Base-by-base conservation (phyloP, 306 rosid species). In the Trifolium subterraneum region DNA sequence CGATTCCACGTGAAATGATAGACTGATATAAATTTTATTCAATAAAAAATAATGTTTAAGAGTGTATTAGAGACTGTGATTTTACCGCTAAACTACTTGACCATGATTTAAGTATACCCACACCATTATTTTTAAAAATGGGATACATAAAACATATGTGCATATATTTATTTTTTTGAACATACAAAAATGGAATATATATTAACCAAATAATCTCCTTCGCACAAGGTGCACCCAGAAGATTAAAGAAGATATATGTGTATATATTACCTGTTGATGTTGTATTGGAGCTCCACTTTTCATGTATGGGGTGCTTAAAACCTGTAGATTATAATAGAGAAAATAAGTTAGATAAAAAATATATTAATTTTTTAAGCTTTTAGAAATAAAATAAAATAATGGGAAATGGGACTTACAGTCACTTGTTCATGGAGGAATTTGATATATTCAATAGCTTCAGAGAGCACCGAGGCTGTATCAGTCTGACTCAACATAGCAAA, bases 381-480 rank as follows among this genome's bases (percentile, higher is more conserved):
- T 15, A 14, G 64, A 55, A 16, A 6, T 47, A 66, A 5, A 41
- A 60, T 9, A 64, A 19, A 23, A 25, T 44, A 66, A 35, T 64
- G 20, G 13, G 27, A 78, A 67, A 65, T 70, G 78, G 89, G 77
- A 85, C 98, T 90, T 84, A 95, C 99, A 52, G 79, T 74, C 50
- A 95, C 91, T 85, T 92, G 98, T 67, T 92, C 97, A 74, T 92
- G 99, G 85, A 92, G 96, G 74, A 70, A 92, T 77, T 92, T 95
- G 91, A 95, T 92, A 82, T 92, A 95, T 78, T 87, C 98, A 77
- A 92, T 88, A 63, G 99, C 99, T 87, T 95, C 99, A 79, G 99
- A 95, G 65, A 95, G 96, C 87, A 95, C 99, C 52, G 99, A 95
- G 78, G 99, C 99, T 66, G 99, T 95, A 92, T 95, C 99, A 73